phyloP scores from a whole-genome alignment of 805 yeast species.

The Ogataea trehaloabstinens region DNA sequence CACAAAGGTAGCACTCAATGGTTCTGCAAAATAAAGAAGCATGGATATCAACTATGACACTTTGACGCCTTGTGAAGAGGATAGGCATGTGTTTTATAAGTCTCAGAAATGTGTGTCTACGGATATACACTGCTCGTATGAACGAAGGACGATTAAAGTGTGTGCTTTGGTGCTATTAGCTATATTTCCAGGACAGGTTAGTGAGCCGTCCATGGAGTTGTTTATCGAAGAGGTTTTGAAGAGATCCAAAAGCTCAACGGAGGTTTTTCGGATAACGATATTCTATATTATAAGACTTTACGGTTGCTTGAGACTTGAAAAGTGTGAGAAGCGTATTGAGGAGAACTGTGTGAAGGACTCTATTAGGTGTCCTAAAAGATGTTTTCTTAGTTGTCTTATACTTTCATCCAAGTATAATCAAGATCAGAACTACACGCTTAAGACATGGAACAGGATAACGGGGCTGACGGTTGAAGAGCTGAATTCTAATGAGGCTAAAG shows the following conservation, averaged over 20 bases:
- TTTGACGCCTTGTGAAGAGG: background rate
- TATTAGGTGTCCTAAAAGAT: conserved; percentile 56
- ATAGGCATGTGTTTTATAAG: background rate
- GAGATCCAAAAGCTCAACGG: conserved; percentile 56
- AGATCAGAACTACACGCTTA: conserved; percentile 67
- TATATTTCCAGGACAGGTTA: conserved; percentile 8
- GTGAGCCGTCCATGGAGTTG: conserved; percentile 4
- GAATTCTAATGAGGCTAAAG: conserved; percentile 45
- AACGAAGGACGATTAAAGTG: conserved; percentile 17
- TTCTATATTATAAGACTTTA: conserved; percentile 51
- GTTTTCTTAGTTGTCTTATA: conserved; percentile 65
- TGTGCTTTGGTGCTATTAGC: conserved; percentile 9
- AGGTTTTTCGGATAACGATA: conserved; percentile 64
- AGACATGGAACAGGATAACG: conserved; percentile 72
- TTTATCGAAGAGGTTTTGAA: conserved; percentile 42
- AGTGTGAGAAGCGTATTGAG: background rate
- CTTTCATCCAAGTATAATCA: conserved; percentile 71
- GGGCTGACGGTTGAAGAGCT: conserved; percentile 57
- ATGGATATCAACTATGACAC: background rate
- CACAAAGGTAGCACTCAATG: too few species aligned
- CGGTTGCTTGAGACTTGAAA: conserved; percentile 3
- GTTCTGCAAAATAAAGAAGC: background rate
- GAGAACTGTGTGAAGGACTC: conserved; percentile 7
- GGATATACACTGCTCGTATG: conserved; percentile 11
- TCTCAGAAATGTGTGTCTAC: background rate